Base-by-base conservation (phyloP, 1,284 basidiomycete species). In the Leucoagaricus sp. region DNA sequence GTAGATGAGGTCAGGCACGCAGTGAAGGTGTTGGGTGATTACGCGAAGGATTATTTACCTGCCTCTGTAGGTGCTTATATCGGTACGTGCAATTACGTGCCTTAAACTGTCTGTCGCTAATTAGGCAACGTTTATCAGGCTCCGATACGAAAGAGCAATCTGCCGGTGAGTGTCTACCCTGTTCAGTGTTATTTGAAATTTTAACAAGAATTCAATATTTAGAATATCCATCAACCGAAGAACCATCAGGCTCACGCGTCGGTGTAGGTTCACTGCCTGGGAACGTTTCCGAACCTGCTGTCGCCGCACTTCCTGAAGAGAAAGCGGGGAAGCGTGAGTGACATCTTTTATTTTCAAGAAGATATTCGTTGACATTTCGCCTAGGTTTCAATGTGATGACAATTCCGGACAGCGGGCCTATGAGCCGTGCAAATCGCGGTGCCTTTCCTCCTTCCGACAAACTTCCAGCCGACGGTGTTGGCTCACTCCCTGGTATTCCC, bases 401-500 rank as follows among this genome's bases (percentile, higher is more conserved):
- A 13, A 15, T 28, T 38, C 31, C 33, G 7, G 44, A 34, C 29
- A 48, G 25, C 19, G 29, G 29, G 13, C 45, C 53, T 1, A 17
- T 29, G 46, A 15, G 15, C 29, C 17, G 54, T 25, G 15, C 47
- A 26, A 15, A 31, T 26, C 31, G 25, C 25, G 31, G 17, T 19
- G 10, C 31, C 10, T 42, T 28, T 21, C 23, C 21, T 28, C 19
- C 29, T 19, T 31, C 47, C 4, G 47, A 33, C 21, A 33, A 49
- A 49, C 29, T 21, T 13, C 26, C n/a, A 1, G 10, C 6, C 25
- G 58, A 26, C 17, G 53, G 47, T 6, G 55, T 57, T 10, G 55
- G 55, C 5, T 60, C 55, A n/a, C 52, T 57, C 13, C 55, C 58
- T 40, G 58, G 55, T 15, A 57, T 46, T 19, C 34, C 49, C 9